Evolutionary conservation across 164 flowering plant genomes (phyloP).

Genomic region (Cinnamomum micranthum): DNA sequence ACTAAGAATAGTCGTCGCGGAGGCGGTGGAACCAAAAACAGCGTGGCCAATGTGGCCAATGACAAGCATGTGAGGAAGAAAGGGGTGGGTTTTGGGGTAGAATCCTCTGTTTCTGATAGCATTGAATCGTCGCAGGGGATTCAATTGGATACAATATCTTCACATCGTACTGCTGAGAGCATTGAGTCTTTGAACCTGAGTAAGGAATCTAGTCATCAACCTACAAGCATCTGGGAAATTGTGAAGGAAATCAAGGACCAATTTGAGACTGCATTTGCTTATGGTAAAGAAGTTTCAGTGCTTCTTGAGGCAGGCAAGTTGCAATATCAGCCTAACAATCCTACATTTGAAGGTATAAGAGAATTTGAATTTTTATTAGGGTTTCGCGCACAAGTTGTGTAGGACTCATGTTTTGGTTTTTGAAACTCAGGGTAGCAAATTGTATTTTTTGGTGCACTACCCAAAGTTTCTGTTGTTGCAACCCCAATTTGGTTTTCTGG

Average conservation of each 20-base stretch:
- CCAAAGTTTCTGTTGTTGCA: background rate
- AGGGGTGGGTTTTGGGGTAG: slow-evolving; percentile 13
- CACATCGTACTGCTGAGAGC: too few relatives aligned
- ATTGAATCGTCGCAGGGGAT: background rate
- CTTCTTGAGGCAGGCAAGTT: slow-evolving; percentile 81
- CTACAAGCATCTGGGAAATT: slow-evolving; percentile 40
- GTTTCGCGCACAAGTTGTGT: background rate
- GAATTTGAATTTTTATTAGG: background rate
- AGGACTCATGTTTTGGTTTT: background rate
- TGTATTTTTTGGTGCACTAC: background rate
- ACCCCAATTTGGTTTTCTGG: background rate
- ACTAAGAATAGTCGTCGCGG: slow-evolving; percentile 27
- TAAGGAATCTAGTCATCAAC: background rate
- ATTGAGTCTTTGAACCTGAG: too few relatives aligned
- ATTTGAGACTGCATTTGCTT: slow-evolving; percentile 61
- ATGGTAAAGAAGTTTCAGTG: slow-evolving; percentile 70
- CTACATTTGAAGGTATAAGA: slow-evolving; percentile 52
- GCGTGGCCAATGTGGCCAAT: slow-evolving; percentile 1
- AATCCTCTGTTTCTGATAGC: background rate
- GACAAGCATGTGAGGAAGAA: slow-evolving; percentile 39
- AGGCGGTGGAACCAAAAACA: slow-evolving; percentile 30
- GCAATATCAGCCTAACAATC: slow-evolving; percentile 54
- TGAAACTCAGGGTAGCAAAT: background rate
- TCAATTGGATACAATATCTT: background rate
- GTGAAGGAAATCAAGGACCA: slow-evolving; percentile 76